phyloP scores from a whole-genome alignment of 1,139 yeast species.

The Sugiyamaella neomexicana region DNA sequence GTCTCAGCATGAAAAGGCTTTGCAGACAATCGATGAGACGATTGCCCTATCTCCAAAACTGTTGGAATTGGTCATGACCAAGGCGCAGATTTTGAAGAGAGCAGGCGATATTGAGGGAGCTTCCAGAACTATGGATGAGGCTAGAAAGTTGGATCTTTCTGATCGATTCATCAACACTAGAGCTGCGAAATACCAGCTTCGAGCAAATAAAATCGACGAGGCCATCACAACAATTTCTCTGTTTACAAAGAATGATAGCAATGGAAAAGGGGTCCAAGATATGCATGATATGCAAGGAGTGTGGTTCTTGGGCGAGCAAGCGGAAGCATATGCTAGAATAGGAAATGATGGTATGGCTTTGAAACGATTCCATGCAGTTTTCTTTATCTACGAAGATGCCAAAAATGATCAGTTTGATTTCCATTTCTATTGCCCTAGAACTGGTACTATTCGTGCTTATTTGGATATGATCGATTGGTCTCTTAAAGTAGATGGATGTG shows the following conservation, averaged over 20 bases:
- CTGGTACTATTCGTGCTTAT: constrained; percentile 87
- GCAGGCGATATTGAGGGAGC: constrained; percentile 63
- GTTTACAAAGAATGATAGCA: constrained; percentile 80
- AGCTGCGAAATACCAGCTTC: constrained; percentile 75
- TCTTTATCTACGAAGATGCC: constrained; percentile 68
- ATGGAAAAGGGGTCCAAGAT: constrained; percentile 81
- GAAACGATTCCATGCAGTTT: constrained; percentile 71
- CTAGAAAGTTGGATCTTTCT: constrained; percentile 76
- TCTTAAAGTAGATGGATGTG: constrained; percentile 65
- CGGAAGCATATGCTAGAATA: constrained; percentile 68
- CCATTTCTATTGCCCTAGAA: constrained; percentile 88
- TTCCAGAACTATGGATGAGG: constrained; percentile 63
- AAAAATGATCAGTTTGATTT: constrained; percentile 88
- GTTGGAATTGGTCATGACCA: constrained; percentile 76
- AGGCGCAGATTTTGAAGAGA: constrained; percentile 80
- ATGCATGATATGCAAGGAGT: constrained; percentile 87
- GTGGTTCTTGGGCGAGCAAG: constrained; percentile 85
- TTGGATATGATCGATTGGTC: constrained; percentile 78
- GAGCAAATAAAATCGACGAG: constrained; percentile 75
- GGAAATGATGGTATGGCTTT: constrained; percentile 65
- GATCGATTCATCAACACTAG: constrained; percentile 92
- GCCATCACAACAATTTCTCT: constrained; percentile 74
- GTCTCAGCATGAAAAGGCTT: constrained; percentile 53
- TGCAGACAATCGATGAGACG: constrained; percentile 60
- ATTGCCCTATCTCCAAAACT: constrained; percentile 65